These are phyloP conservation scores for Aegilops bicornis DNA, from an alignment of 176 grass and related monocot species.

Conservation along the genomic window DNA sequence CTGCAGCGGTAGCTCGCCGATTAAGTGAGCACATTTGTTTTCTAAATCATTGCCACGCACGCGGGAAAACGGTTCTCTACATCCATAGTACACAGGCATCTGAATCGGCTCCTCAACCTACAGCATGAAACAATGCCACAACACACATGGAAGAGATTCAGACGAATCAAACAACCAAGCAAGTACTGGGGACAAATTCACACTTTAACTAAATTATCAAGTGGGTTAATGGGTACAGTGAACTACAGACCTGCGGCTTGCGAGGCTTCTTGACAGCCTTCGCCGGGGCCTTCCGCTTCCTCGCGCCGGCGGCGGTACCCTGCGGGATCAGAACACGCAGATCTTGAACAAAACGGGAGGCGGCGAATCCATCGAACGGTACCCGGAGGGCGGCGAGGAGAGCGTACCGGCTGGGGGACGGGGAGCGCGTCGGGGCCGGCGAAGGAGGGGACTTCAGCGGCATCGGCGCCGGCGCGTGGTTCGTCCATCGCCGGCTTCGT, in stretches of 20 bases:
- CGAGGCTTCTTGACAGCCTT: too few species aligned
- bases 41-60: neutral
- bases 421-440: neutral
- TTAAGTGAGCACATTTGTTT: neutral
- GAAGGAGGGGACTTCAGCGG: neutral
- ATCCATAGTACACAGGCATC: slow-evolving; percentile 1
- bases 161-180: too few species aligned
- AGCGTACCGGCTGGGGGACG: neutral
- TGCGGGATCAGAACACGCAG: neutral
- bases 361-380: too few species aligned
- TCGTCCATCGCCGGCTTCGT: too few species aligned
- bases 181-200: too few species aligned
- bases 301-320: neutral
- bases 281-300: neutral
- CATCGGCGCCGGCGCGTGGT: neutral
- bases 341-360: neutral
- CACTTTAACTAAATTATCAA: too few species aligned
- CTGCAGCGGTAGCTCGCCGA: neutral
- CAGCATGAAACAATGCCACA: too few species aligned
- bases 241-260: too few species aligned
- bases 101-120: neutral
- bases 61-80: neutral
- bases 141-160: too few species aligned
- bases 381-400: neutral
- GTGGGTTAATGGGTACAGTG: too few species aligned